Percentiles rank a stretch among this genome's conserved stretches.
Evolutionary conservation across 192 early-diverging fungal genomes (phyloP).

Genomic region (Haplosporangium gracile): DNA sequence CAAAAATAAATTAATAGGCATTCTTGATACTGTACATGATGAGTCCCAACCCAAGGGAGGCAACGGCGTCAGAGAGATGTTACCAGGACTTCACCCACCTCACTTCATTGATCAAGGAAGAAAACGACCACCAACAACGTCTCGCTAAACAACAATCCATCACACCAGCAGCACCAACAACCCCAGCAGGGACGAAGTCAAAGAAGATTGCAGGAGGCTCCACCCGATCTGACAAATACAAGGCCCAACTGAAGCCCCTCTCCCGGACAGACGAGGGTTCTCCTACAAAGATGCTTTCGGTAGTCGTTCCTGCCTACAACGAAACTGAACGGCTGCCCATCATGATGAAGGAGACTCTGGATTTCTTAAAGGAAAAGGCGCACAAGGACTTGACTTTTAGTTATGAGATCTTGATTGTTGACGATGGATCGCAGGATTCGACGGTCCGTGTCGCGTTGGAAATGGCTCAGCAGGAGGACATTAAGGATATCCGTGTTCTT

Average conservation of each 20-base stretch:
- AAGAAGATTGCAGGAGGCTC: slow-evolving; percentile 54
- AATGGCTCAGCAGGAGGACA: slow-evolving; percentile 68
- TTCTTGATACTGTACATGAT: slow-evolving; percentile 34
- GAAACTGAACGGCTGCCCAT: slow-evolving; percentile 85
- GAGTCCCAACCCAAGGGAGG: slow-evolving; percentile 31
- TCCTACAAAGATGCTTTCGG: slow-evolving; percentile 69
- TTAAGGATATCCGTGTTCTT: slow-evolving; percentile 78
- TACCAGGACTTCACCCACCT: slow-evolving; percentile 51
- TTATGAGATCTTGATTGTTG: slow-evolving; percentile 93
- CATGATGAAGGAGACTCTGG: slow-evolving; percentile 87
- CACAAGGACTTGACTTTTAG: slow-evolving; percentile 60
- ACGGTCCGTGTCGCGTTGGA: slow-evolving; percentile 78
- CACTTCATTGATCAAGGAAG: slow-evolving; percentile 45
- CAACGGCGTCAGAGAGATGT: slow-evolving; percentile 39
- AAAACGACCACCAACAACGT: slow-evolving; percentile 29
- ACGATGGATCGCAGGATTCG: slow-evolving; percentile 90
- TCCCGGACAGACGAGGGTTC: slow-evolving; percentile 63
- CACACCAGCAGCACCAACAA: neutral
- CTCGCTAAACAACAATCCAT: slow-evolving; percentile 3
- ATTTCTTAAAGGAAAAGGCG: slow-evolving; percentile 68
- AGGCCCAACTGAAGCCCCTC: slow-evolving; percentile 56
- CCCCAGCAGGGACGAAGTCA: neutral
- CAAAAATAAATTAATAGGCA: slow-evolving; percentile 9
- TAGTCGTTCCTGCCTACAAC: slow-evolving; percentile 94
- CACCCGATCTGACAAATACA: slow-evolving; percentile 68